Evolutionary conservation across 306 rosid species (phyloP).

Genomic region (Trichosanthes cucumerina): DNA sequence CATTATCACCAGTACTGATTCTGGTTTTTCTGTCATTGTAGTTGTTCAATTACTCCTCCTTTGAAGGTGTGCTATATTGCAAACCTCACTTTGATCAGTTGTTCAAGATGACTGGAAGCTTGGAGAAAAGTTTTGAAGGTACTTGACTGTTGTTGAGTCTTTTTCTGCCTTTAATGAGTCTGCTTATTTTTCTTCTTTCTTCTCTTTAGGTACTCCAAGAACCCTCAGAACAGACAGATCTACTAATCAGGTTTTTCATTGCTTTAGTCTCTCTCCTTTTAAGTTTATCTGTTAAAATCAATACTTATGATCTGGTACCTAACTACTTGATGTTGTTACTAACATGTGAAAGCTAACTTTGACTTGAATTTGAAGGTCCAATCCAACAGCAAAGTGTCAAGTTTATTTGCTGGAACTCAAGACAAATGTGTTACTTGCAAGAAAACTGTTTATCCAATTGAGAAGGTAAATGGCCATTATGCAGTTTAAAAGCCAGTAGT

Average conservation of each 20-base stretch:
- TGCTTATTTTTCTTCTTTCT: neutral
- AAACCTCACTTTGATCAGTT: constrained; percentile 96
- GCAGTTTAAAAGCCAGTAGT: neutral
- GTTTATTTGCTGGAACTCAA: constrained; percentile 75
- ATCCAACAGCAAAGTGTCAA: constrained; percentile 54
- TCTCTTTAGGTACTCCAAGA: constrained; percentile 52
- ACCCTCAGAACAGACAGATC: constrained; percentile 50
- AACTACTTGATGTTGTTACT: neutral
- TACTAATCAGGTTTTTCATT: constrained; percentile 45
- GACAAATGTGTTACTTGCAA: constrained; percentile 86
- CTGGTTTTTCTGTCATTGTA: constrained; percentile 24
- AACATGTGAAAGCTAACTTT: neutral
- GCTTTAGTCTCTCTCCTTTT: neutral
- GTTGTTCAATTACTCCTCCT: constrained; percentile 78
- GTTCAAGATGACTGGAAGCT: constrained; percentile 86
- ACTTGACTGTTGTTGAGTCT: constrained; percentile 3
- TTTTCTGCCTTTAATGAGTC: neutral
- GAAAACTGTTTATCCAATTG: constrained; percentile 84
- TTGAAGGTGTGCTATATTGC: constrained; percentile 81
- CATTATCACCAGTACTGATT: neutral
- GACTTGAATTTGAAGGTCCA: constrained; percentile 39
- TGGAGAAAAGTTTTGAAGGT: constrained; percentile 96
- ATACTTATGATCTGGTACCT: neutral
- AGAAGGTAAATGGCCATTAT: constrained; percentile 42
- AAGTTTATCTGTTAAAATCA: neutral